These are phyloP conservation scores for Ceratocystis diversiconidia DNA, from an alignment of 2,329 filamentous ascomycete genomes.

Conservation along the genomic window DNA sequence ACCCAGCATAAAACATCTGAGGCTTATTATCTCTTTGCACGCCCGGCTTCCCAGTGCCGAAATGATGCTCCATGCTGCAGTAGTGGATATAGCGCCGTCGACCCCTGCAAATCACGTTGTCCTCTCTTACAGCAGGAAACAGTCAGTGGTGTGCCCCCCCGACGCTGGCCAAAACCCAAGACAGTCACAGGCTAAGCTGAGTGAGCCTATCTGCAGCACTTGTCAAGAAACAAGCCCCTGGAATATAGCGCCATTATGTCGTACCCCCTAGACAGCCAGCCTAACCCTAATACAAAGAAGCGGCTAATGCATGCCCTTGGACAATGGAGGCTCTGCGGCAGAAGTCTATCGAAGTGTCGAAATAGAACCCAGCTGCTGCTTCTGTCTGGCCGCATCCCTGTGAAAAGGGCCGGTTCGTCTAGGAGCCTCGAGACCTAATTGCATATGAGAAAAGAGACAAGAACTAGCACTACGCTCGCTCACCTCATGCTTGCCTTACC, in stretches of 20 bases:
- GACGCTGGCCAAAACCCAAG: no score
- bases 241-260: neutral
- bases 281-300: neutral
- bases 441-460: neutral
- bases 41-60: neutral
- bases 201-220: no score
- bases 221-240: no score
- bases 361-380: neutral
- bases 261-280: no score
- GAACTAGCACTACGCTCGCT: neutral
- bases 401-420: neutral
- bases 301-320: neutral
- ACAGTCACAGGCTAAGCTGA: no score
- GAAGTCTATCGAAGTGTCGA: neutral
- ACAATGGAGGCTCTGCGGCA: slow-evolving; percentile 5
- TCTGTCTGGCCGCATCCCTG: neutral
- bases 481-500: neutral
- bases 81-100: neutral
- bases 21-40: neutral
- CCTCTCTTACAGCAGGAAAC: neutral
- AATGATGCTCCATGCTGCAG: neutral
- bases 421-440: neutral
- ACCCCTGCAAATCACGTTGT: neutral
- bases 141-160: no score
- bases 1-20: neutral